A percentile compares a stretch with the other conserved stretches of the same genome.
Evolutionary conservation across 345 rosid species (phyloP).

Genomic region (Fremontodendron californicum): DNA sequence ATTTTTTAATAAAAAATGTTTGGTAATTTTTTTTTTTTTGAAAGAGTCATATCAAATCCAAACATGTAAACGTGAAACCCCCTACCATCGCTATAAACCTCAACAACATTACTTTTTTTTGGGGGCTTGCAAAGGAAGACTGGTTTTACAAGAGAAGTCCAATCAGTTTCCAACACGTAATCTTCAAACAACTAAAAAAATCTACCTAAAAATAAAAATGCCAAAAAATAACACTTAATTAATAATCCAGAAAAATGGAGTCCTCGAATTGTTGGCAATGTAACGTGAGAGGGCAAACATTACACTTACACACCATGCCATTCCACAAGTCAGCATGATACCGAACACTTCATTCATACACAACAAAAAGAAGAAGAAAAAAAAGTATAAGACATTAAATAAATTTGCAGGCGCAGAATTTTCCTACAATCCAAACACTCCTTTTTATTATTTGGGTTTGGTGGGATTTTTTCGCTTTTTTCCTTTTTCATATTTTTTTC

Average conservation of each 20-base stretch:
- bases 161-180: not conserved
- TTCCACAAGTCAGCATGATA: not conserved
- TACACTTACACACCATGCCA: not conserved
- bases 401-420: constrained; percentile 13
- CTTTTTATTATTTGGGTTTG: constrained; percentile 31
- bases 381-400: not conserved
- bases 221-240: not conserved
- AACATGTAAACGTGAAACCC: constrained; percentile 21
- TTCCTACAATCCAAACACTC: constrained; percentile 37
- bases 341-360: constrained; percentile 10
- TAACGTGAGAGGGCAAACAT: not conserved
- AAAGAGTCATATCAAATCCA: constrained; percentile 9
- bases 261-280: not conserved
- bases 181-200: not conserved
- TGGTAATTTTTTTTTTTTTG: too few relatives aligned
- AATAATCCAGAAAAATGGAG: not conserved
- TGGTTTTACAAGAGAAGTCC: not conserved
- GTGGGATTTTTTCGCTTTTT: constrained; percentile 21
- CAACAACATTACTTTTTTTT: not conserved
- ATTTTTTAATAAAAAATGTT: not conserved
- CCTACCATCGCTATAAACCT: too few relatives aligned
- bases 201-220: not conserved
- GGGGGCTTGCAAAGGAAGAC: not conserved
- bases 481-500: constrained; percentile 23
- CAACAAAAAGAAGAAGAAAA: not conserved